Base-by-base conservation (phyloP, 768 basidiomycete species). In the Tephrocybe sp. region DNA sequence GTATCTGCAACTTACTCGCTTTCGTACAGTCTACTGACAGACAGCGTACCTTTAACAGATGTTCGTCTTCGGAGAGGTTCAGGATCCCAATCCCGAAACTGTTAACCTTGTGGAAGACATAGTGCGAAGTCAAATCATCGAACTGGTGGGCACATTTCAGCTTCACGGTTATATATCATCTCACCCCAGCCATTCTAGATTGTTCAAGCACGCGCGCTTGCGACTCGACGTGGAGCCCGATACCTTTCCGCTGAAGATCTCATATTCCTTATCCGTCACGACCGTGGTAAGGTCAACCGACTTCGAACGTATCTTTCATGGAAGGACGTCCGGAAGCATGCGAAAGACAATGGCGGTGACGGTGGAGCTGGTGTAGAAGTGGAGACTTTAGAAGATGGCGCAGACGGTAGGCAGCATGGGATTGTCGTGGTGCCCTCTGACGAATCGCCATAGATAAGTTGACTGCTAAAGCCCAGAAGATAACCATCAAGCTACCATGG, bases 11-110 rank as follows among this genome's bases (percentile, higher is more conserved):
- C 24, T 8, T 36, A n/a, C 28, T 19, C 18, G 19, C 31, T 12
- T 28, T n/a, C n/a, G n/a, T n/a, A n/a, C n/a, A n/a, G n/a, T n/a
- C n/a, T n/a, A n/a, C n/a, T n/a, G n/a, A n/a, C 16, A 13, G 30
- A 26, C 32, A 13, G n/a, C 18, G 48, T 31, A 44, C 30, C 39
- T 25, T 12, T 32, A 25, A 44, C 44, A 93, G 92, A 93, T 97
- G 92, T 97, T 96, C 62, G 95, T 97, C 36, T 96, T 97, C 66
- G 93, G 93, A 8, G 93, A 95, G 70, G 89, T 96, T 3, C 89
- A 93, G 63, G 92, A 96, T 50, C 92, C 94, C 1, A 81, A 85
- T 47, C 75, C 78, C 12, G 92, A 92, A 47, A 93, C 95, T 0
- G 89, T 94, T 12, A 90, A 90, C 60, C 80, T 94, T 26, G 90